Evolutionary conservation across 148 eudicot genomes (phyloP).

Genomic region (Hydrangea macrophylla): DNA sequence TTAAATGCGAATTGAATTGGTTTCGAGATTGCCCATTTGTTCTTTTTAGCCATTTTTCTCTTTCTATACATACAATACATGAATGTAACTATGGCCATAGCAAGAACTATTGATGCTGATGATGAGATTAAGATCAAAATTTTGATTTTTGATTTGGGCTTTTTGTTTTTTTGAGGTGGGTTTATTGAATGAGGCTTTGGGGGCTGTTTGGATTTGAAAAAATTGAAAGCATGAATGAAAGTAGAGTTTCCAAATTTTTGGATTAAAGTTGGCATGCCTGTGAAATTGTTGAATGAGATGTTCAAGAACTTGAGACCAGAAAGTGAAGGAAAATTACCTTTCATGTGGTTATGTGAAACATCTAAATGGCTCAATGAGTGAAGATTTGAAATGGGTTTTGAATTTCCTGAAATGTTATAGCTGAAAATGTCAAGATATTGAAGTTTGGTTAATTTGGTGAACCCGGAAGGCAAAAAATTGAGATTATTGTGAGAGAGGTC

Average conservation of each 20-base stretch:
- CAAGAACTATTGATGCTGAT: too few species aligned
- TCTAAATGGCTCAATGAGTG: constrained; percentile 57
- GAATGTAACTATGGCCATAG: too few species aligned
- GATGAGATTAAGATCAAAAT: constrained; percentile 30
- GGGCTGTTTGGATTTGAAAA: too few species aligned
- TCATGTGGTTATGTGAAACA: constrained; percentile 54
- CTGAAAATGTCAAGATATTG: constrained; percentile 49
- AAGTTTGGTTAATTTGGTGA: constrained; percentile 43
- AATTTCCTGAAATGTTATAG: constrained; percentile 55
- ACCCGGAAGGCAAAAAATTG: constrained; percentile 35
- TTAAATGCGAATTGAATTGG: constrained; percentile 38
- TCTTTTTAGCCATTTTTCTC: too few species aligned
- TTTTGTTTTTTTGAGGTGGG: constrained; percentile 21
- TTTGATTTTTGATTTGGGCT: constrained; percentile 30
- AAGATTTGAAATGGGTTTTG: constrained; percentile 41
- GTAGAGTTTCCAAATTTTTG: too few species aligned
- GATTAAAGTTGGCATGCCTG: too few species aligned
- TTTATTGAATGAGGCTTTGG: too few species aligned
- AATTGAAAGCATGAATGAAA: too few species aligned
- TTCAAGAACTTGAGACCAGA: too few species aligned
- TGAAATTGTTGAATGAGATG: too few species aligned
- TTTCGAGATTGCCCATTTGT: too few species aligned
- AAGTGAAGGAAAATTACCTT: constrained; percentile 57
- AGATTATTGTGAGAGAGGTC: constrained; percentile 64
- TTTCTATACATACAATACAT: too few species aligned